Percentiles rank a stretch among this genome's conserved stretches.
Conservation (phyloP, 352 stramenopile genomes). For the Globisporangium recalcitrans region DNA sequence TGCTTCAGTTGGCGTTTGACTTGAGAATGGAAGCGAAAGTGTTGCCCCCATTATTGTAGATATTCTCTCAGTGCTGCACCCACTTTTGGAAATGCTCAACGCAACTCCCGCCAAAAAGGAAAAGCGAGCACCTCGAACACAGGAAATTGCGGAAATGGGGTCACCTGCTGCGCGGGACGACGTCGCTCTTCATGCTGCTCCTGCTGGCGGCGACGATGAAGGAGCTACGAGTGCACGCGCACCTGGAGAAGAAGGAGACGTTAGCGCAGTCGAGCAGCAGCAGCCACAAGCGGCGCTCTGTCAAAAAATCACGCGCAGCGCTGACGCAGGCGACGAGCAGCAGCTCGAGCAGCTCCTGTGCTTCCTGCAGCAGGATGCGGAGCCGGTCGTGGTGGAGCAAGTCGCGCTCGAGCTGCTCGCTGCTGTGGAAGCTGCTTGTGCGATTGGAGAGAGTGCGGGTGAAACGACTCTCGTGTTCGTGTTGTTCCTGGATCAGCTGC, state of each 20-base stretch:
- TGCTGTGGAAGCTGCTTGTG: background rate
- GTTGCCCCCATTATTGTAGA: too few species aligned
- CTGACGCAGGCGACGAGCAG: background rate
- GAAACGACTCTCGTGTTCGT: background rate
- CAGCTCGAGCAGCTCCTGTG: background rate
- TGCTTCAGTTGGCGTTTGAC: too few species aligned
- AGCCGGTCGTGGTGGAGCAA: background rate
- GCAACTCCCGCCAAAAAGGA: slow-evolving; percentile 5
- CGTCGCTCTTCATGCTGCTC: background rate
- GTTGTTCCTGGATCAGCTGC: slow-evolving; percentile 5
- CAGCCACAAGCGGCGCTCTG: background rate
- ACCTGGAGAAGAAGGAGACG: background rate
- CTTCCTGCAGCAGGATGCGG: background rate
- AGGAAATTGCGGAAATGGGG: slow-evolving; percentile 2
- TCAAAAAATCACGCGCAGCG: slow-evolving; percentile 2
- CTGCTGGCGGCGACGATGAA: background rate
- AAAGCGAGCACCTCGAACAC: background rate
- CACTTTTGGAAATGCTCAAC: too few species aligned
- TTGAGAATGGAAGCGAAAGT: too few species aligned
- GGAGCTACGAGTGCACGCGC: background rate
- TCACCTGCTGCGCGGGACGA: background rate
- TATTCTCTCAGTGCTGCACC: too few species aligned
- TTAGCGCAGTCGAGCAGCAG: too few species aligned
- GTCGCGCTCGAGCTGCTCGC: slow-evolving; percentile 1
- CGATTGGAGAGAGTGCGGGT: background rate